Conservation (phyloP, 176 grass and related monocot species). For the Bothriochloa decipiens region DNA sequence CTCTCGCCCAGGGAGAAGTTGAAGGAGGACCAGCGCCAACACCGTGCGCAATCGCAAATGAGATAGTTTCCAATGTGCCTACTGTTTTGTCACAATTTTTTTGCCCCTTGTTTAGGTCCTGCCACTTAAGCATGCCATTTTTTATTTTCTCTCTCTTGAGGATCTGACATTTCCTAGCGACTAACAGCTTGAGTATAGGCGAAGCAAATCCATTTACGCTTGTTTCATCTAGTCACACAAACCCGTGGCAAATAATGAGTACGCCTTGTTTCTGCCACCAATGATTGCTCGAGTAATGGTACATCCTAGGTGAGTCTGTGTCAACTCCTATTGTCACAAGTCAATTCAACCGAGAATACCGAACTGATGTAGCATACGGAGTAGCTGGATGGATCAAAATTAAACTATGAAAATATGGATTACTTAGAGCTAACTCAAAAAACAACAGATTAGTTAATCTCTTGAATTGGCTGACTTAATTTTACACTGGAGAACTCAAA, state of each 20-base stretch:
- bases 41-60: constrained; percentile 50
- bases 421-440: no score
- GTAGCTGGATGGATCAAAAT: background rate
- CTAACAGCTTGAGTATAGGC: background rate
- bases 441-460: background rate
- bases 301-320: background rate
- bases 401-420: no score
- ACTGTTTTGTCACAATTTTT: background rate
- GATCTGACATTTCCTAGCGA: background rate
- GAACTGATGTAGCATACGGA: background rate
- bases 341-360: background rate
- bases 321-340: background rate
- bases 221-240: background rate
- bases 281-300: background rate
- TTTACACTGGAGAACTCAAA: no score
- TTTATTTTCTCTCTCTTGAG: background rate
- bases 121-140: background rate
- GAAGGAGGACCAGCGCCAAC: constrained; percentile 43
- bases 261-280: background rate
- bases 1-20: constrained; percentile 63
- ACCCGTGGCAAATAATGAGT: background rate
- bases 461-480: no score
- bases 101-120: background rate
- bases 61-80: constrained; percentile 19
- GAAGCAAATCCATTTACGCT: background rate